These are phyloP conservation scores for Ampelomyces quisqualis DNA, from an alignment of 2,329 filamentous ascomycete species.

Conservation along the genomic window DNA sequence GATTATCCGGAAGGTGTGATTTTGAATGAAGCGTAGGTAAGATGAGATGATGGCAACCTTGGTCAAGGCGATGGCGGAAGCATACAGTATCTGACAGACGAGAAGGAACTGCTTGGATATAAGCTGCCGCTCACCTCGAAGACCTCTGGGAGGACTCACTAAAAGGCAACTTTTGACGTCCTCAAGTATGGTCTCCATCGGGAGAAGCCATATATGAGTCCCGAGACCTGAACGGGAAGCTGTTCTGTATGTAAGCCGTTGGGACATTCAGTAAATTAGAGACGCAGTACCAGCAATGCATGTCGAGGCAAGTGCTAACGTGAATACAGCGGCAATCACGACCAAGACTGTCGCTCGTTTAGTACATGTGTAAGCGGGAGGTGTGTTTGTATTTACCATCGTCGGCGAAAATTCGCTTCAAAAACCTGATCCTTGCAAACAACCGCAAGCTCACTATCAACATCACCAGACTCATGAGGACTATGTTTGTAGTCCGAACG, in stretches of 20 bases:
- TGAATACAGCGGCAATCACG: slow-evolving; percentile 24
- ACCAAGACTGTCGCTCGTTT: slow-evolving; percentile 24
- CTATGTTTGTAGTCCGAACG: slow-evolving; percentile 17
- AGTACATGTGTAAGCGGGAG: too few relatives aligned
- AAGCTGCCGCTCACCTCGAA: slow-evolving; percentile 2
- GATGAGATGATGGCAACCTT: slow-evolving; percentile 34
- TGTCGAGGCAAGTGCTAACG: slow-evolving; percentile 23
- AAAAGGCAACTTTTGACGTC: slow-evolving; percentile 4
- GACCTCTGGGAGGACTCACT: not conserved
- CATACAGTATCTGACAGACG: slow-evolving; percentile 30
- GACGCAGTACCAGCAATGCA: slow-evolving; percentile 25
- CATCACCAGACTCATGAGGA: slow-evolving; percentile 23
- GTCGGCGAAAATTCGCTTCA: slow-evolving; percentile 27
- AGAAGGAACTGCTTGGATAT: slow-evolving; percentile 21
- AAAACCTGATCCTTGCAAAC: slow-evolving; percentile 21
- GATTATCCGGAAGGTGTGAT: slow-evolving; percentile 18
- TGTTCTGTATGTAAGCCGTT: slow-evolving; percentile 8
- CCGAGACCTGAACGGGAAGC: slow-evolving; percentile 25
- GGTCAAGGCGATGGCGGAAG: slow-evolving; percentile 28
- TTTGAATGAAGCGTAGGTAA: slow-evolving; percentile 29
- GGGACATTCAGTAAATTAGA: not conserved
- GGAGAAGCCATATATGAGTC: slow-evolving; percentile 12
- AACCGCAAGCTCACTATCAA: slow-evolving; percentile 24
- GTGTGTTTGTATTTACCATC: slow-evolving; percentile 30
- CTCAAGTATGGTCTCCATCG: not conserved